A percentile compares a stretch with the other conserved stretches of the same genome.
Evolutionary conservation across 2,329 filamentous ascomycete species (phyloP).

Genomic region (Sclerotinia trifoliorum): DNA sequence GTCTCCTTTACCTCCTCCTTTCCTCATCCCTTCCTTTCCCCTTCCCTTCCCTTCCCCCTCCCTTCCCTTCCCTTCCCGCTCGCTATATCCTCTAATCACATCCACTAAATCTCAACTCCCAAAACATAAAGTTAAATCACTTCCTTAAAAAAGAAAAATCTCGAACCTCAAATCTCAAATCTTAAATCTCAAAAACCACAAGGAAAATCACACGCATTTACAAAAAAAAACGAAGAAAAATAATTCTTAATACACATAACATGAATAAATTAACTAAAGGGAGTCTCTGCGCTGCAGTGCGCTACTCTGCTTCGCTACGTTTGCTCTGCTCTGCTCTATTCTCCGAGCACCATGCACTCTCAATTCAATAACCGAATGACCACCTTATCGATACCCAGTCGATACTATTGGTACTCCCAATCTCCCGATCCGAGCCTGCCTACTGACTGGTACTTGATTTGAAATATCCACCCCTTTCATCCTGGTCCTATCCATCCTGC

Average conservation of each 20-base stretch:
- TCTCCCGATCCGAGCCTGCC: neutral
- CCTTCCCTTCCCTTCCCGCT: neutral
- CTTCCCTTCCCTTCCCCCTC: neutral
- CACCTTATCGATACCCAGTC: too few relatives aligned
- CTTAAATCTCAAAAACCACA: neutral
- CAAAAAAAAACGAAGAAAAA: neutral
- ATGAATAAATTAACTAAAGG: constrained; percentile 4
- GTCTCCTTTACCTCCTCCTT: too few relatives aligned
- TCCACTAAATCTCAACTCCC: too few relatives aligned
- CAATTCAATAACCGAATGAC: neutral
- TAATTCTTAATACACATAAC: constrained; percentile 11
- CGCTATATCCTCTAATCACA: too few relatives aligned
- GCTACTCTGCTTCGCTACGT: too few relatives aligned
- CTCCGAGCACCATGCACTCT: neutral
- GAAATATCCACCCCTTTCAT: neutral
- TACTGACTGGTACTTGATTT: neutral
- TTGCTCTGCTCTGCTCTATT: too few relatives aligned
- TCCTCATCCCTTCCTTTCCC: too few relatives aligned
- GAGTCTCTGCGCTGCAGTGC: neutral
- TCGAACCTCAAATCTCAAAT: too few relatives aligned
- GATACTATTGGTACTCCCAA: too few relatives aligned
- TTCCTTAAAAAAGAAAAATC: too few relatives aligned
- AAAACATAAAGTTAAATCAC: too few relatives aligned
- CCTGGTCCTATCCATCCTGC: neutral
- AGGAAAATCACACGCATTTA: neutral